Evolutionary conservation across 2,329 filamentous ascomycete species (phyloP).

Genomic region (Fusarium sp.): DNA sequence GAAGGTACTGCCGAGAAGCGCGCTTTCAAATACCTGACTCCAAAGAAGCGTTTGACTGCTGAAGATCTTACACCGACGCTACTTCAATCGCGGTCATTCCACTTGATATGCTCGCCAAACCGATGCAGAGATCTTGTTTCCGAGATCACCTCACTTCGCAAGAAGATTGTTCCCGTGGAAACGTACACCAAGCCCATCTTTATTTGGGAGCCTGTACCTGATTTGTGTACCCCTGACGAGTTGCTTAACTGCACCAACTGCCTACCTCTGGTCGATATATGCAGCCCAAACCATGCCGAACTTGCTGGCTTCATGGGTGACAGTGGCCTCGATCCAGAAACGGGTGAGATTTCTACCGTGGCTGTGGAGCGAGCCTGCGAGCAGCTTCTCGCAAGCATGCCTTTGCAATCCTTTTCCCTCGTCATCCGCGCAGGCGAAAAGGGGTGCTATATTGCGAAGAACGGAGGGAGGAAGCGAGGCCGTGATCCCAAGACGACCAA

Average conservation of each 20-base stretch:
- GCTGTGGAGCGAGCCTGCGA: constrained; percentile 70
- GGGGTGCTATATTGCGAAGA: constrained; percentile 74
- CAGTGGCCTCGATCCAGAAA: constrained; percentile 63
- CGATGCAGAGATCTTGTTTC: constrained; percentile 81
- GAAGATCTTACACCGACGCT: constrained; percentile 74
- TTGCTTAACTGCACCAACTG: constrained; percentile 73
- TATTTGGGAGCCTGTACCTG: constrained; percentile 95
- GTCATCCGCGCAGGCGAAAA: constrained; percentile 78
- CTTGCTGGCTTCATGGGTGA: constrained; percentile 86
- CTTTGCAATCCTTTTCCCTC: constrained; percentile 71
- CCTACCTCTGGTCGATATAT: constrained; percentile 70
- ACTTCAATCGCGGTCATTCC: constrained; percentile 80
- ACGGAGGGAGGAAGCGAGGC: constrained; percentile 63
- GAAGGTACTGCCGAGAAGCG: constrained; percentile 73
- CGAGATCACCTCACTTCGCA: constrained; percentile 72
- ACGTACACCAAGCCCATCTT: constrained; percentile 73
- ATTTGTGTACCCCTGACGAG: constrained; percentile 80
- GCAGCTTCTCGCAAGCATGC: constrained; percentile 72
- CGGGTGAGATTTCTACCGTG: constrained; percentile 63
- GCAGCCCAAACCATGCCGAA: constrained; percentile 87
- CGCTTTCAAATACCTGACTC: constrained; percentile 88
- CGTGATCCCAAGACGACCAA: constrained; percentile 43
- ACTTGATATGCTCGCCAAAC: constrained; percentile 84
- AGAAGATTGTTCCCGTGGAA: constrained; percentile 50
- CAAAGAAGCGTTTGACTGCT: constrained; percentile 83